Conservation (phyloP, 2,329 filamentous ascomycete species). For the Fonsecaea multimorphosa region DNA sequence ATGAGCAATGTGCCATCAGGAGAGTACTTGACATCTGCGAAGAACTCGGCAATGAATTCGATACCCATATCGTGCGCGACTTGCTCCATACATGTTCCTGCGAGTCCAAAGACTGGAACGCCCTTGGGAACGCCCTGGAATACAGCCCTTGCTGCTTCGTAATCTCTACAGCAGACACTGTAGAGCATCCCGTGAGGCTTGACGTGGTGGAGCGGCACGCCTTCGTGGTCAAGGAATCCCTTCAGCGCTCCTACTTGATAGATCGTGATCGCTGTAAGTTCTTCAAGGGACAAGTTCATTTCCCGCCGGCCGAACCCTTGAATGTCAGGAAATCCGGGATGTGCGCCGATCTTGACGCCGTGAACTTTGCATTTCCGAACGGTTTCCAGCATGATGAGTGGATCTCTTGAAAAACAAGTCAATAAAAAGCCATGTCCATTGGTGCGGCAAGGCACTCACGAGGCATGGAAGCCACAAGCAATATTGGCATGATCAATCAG, state of each 20-base stretch:
- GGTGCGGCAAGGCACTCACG: slow-evolving; percentile 7
- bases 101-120: slow-evolving; percentile 59
- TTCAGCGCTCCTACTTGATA: slow-evolving; percentile 69
- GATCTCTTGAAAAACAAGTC: slow-evolving; percentile 49
- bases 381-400: slow-evolving; percentile 6
- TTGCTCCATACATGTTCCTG: slow-evolving; percentile 61
- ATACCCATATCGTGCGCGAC: slow-evolving; percentile 59
- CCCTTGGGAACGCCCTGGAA: slow-evolving; percentile 58
- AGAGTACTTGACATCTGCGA: slow-evolving; percentile 63
- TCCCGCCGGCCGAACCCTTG: slow-evolving; percentile 68
- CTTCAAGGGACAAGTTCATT: slow-evolving; percentile 64
- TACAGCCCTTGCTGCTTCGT: slow-evolving; percentile 58
- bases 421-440: slow-evolving; percentile 44
- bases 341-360: slow-evolving; percentile 63
- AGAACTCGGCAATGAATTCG: slow-evolving; percentile 61
- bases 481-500: slow-evolving; percentile 67
- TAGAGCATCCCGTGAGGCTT: slow-evolving; percentile 68
- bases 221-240: slow-evolving; percentile 63
- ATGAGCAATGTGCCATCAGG: slow-evolving; percentile 58
- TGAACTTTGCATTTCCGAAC: slow-evolving; percentile 57
- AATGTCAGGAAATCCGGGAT: slow-evolving; percentile 68
- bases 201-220: slow-evolving; percentile 64
- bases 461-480: slow-evolving; percentile 62
- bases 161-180: slow-evolving; percentile 60
- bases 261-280: slow-evolving; percentile 61